Base-by-base conservation (phyloP, 495 filamentous ascomycete genomes). In the Aspergillus mulundensis region DNA sequence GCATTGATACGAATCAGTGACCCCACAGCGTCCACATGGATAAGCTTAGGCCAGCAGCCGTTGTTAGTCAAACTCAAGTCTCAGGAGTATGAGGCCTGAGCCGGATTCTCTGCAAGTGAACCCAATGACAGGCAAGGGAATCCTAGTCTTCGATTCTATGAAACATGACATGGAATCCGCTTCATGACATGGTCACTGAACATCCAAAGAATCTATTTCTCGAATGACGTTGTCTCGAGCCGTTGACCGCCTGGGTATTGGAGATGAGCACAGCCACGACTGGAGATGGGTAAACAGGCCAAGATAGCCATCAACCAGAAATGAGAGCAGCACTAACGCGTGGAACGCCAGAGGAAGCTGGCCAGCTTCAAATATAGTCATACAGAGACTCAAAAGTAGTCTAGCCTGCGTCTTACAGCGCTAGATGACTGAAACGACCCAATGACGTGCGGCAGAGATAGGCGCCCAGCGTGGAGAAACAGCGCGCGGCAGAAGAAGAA, bases 401-500 rank as follows among this genome's bases (percentile, higher is more conserved):
- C 25, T 54, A 34, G 19, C 28, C 21, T 50, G 38, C 47, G 24
- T 46, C 30, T 46, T 40, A 18, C 28, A 46, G 42, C 52, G 54
- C 45, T 49, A 56, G 54, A 24, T 16, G 14, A 20, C 40, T 50
- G 36, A 50, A 46, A 57, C 46, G 38, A 38, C 30, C 46, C 43
- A 50, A 54, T 56, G 53, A 56, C 21, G 45, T 47, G 40, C 24
- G 21, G 12, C 16, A 18, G 32, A 28, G 36, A 32, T 20, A 25
- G 23, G 32, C 53, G 42, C 19, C 32, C 40, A 48, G 30, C 49
- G 43, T 50, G 58, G 58, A 52, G 44, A 44, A 34, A 23, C 32
- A 53, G 53, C 39, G 58, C 54, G 44, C 30, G n/a, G 39, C 28
- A 61, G 58, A 61, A 61, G 59, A 54, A 61, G 38, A 61, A 61